Evolutionary conservation across 1,284 basidiomycete species (phyloP), one percentile per base, ranked within the genome.

Genomic region (Ganoderma sp.): DNA sequence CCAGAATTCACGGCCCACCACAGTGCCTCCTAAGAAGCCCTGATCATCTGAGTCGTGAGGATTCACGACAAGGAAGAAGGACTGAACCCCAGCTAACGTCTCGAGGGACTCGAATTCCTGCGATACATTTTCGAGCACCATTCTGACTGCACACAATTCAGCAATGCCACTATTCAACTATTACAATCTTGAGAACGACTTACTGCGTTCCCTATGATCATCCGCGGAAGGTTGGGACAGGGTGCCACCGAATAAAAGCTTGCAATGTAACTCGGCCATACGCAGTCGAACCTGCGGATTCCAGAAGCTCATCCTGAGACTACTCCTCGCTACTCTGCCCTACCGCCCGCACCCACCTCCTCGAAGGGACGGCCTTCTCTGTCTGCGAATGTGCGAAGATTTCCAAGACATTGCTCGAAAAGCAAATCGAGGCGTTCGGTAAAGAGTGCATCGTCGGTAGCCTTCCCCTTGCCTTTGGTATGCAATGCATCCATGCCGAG

Each of bases 1-100:
- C 88, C 89, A 91, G 72, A 88, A 91, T 66, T 90, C 87, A 57
- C 88, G 83, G 5, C 88, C 89, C 8, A 79, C 73, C 1, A 84
- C 58, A 2, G 88, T 86, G 2, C 89, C 89, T 9, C 89, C 89
- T 5, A 91, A 80, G 77, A 90, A 90, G 0, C 87, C 87, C 52
- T 79, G 77, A 74, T 87, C 84, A 1, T 76, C 68, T 15, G 79
- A 72, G 70, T 85, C 81, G 32, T 73, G 72, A 1, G 87, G 86
- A 72, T 89, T 84, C 48, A 90, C 84, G 1, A 87, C 86, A 4
- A 91, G 82, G 61, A 90, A 72, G 73, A 90, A 88, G 0, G 88
- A 87, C 60, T 90, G 87, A 10, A 87, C 77, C 1, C 86, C 86
- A 15, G 84, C 80, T 14, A 83, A 78, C 7, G 77, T 77, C 39